Evolutionary conservation across 1,139 yeast species (phyloP).

Genomic region (Candida dubliniensis): DNA sequence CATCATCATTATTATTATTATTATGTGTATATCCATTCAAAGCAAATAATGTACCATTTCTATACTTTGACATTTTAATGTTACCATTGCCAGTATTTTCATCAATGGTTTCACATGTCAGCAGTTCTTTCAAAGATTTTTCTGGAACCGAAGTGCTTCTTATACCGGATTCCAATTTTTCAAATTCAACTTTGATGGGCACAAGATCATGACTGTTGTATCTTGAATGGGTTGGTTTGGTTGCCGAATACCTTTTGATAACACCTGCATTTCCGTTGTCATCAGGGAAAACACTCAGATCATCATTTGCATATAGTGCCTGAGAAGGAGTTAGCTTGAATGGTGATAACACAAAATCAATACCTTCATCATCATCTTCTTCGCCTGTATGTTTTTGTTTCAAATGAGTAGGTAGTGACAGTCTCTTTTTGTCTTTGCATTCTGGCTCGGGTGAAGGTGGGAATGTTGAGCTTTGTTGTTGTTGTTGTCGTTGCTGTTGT

Average conservation of each 20-base stretch:
- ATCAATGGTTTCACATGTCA: slow-evolving; percentile 7
- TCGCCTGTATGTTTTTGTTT: slow-evolving; percentile 21
- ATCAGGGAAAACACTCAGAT: slow-evolving; percentile 3
- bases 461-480: slow-evolving; percentile 13
- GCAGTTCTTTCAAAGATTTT: slow-evolving; percentile 14
- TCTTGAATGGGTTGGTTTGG: slow-evolving; percentile 39
- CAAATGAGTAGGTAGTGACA: slow-evolving; percentile 37
- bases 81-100: slow-evolving; percentile 6
- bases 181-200: slow-evolving; percentile 49
- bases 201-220: slow-evolving; percentile 47
- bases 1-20: slow-evolving; percentile 10
- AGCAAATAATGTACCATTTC: slow-evolving; percentile 15
- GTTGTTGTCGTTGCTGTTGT: slow-evolving; percentile 14
- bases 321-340: slow-evolving; percentile 31
- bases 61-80: slow-evolving; percentile 6
- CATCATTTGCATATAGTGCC: slow-evolving; percentile 3
- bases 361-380: slow-evolving; percentile 23
- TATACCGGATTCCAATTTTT: slow-evolving; percentile 19
- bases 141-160: slow-evolving; percentile 37
- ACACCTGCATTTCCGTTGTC: slow-evolving; percentile 1
- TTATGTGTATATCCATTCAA: slow-evolving; percentile 16
- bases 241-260: slow-evolving; percentile 24
- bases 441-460: slow-evolving; percentile 42
- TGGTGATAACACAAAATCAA: slow-evolving; percentile 47
- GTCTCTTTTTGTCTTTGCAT: slow-evolving; percentile 28